phyloP scores from a whole-genome alignment of 164 flowering plant genomes.

The Vitis amurensis region DNA sequence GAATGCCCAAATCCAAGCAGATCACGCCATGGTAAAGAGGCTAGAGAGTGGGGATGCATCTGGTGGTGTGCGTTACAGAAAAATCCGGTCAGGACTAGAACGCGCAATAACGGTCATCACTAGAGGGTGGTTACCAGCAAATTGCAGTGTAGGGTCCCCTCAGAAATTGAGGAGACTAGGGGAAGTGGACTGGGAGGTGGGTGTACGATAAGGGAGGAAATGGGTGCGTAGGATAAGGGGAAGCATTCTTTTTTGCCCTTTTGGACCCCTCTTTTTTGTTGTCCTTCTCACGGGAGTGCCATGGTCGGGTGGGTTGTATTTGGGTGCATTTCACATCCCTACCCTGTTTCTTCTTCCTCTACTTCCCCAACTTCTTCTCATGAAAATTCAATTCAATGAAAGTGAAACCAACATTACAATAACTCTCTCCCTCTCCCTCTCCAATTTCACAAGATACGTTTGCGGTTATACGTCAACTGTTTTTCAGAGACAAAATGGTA shows the following conservation, averaged over 20 bases:
- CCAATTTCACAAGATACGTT: too few species aligned
- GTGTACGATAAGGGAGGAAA: conserved; percentile 23
- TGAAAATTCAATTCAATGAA: conserved; percentile 33
- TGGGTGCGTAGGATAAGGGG: conserved; percentile 34
- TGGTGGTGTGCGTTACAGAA: conserved; percentile 13
- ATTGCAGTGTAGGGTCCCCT: conserved; percentile 16
- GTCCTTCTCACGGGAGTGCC: conserved; percentile 79
- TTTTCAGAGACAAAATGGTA: background rate
- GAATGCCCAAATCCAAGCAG: conserved; percentile 38
- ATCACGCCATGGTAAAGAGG: conserved; percentile 34
- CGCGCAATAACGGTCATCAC: conserved; percentile 36
- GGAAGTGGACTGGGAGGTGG: conserved; percentile 3
- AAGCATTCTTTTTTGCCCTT: conserved; percentile 11
- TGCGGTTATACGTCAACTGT: background rate
- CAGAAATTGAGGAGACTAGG: conserved; percentile 8
- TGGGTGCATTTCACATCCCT: conserved; percentile 9
- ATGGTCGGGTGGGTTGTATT: conserved; percentile 57
- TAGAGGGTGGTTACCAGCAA: conserved; percentile 11
- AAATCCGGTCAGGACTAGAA: conserved; percentile 19
- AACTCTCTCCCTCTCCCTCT: conserved; percentile 7
- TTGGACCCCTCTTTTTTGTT: conserved; percentile 23
- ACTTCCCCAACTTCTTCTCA: conserved; percentile 27
- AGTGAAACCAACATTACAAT: conserved; percentile 14
- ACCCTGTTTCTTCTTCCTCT: conserved; percentile 19
- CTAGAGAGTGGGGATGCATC: conserved; percentile 14